These are phyloP conservation scores for Boletus rex-veris DNA, from an alignment of 768 basidiomycete species.

Conservation along the genomic window DNA sequence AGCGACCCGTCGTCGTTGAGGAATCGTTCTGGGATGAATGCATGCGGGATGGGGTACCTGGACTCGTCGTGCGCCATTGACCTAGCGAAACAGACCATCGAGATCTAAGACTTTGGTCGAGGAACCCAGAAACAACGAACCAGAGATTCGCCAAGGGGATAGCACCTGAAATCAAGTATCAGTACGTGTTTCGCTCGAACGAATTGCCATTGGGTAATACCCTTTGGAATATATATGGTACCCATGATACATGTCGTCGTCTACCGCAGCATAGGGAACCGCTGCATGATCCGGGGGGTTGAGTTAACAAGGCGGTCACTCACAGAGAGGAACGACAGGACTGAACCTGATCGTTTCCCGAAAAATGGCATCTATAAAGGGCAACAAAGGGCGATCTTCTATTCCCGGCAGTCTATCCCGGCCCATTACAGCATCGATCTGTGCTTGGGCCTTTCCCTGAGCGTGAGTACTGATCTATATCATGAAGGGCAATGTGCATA, in stretches of 20 bases:
- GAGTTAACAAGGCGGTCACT: neutral
- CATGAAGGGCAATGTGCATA: no score
- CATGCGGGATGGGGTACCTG: neutral
- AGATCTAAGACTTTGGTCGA: no score
- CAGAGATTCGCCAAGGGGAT: constrained; percentile 4
- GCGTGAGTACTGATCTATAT: no score
- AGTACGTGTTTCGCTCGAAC: neutral
- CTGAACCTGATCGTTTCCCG: neutral
- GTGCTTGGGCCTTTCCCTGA: neutral
- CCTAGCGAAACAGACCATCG: neutral
- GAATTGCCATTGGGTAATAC: neutral
- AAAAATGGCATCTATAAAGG: neutral
- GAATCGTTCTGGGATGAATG: neutral
- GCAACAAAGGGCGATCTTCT: neutral
- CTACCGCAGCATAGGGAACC: neutral
- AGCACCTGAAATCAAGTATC: neutral
- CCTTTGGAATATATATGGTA: constrained; percentile 50
- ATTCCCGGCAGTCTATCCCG: neutral
- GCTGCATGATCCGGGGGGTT: neutral
- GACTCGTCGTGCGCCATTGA: neutral
- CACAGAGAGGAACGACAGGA: neutral
- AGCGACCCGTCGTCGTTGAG: neutral
- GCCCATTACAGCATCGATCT: neutral
- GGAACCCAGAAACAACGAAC: neutral
- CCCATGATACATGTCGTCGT: constrained; percentile 17